These are phyloP conservation scores for Solanum hybrid DNA, from an alignment of 305 asterid species.

Conservation along the genomic window DNA sequence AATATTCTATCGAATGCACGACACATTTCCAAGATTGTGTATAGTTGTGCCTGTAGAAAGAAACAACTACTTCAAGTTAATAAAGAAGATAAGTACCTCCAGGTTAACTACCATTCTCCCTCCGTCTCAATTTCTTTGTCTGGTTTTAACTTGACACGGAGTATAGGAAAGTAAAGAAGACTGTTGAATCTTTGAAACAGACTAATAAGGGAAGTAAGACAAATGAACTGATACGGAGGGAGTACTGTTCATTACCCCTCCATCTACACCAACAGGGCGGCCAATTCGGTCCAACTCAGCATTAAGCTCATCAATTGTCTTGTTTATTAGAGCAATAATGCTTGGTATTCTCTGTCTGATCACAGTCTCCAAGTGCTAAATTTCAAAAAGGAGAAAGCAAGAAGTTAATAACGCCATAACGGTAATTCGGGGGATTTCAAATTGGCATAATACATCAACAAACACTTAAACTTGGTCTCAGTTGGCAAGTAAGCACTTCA, in stretches of 20 bases:
- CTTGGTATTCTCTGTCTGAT: constrained; percentile 94
- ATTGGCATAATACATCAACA: neutral
- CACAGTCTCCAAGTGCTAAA: constrained; percentile 88
- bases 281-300: constrained; percentile 95
- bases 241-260: constrained; percentile 64
- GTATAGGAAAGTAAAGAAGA: neutral
- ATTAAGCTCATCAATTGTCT: constrained; percentile 87
- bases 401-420: neutral
- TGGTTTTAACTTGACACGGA: neutral
- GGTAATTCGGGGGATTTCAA: neutral
- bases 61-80: neutral
- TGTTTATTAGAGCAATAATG: constrained; percentile 82
- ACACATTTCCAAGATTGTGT: constrained; percentile 91
- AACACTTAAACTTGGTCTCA: neutral
- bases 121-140: neutral
- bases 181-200: neutral
- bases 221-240: neutral
- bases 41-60: constrained; percentile 74
- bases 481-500: neutral
- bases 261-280: constrained; percentile 81
- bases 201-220: neutral
- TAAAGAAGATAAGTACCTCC: neutral
- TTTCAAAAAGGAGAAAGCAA: neutral
- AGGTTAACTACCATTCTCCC: neutral
- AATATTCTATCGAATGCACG: constrained; percentile 93